These are phyloP conservation scores for Vitis rotundifolia DNA, from an alignment of 164 flowering plant genomes.

Conservation along the genomic window DNA sequence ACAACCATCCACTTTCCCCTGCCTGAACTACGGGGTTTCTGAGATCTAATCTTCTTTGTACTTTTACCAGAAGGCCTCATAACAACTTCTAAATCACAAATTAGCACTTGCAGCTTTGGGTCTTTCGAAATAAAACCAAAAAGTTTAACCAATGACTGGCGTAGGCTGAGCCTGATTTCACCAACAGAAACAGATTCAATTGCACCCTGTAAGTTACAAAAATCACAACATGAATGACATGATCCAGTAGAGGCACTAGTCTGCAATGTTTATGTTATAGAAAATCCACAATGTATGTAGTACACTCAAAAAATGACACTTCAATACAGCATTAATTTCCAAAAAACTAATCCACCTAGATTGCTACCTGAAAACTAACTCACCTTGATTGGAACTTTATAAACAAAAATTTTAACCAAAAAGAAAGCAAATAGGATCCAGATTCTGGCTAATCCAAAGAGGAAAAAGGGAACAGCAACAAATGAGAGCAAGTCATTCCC, in stretches of 20 bases:
- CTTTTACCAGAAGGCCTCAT: constrained; percentile 58
- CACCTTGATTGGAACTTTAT: no score
- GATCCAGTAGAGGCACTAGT: neutral
- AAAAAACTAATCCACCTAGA: no score
- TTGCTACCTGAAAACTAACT: no score
- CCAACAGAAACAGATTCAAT: constrained; percentile 85
- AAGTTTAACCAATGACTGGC: constrained; percentile 89
- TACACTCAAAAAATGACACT: no score
- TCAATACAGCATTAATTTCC: no score
- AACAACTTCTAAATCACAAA: constrained; percentile 86
- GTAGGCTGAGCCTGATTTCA: constrained; percentile 86
- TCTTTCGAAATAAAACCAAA: constrained; percentile 81
- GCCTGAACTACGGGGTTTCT: constrained; percentile 67
- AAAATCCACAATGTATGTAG: no score
- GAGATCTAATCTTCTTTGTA: constrained; percentile 41
- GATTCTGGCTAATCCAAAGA: no score
- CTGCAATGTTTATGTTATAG: neutral
- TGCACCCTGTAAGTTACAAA: constrained; percentile 57
- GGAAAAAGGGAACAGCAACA: no score
- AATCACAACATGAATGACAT: constrained; percentile 5
- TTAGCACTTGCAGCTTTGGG: constrained; percentile 81
- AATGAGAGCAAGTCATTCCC: no score
- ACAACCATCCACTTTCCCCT: constrained; percentile 94
- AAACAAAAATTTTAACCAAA: no score
- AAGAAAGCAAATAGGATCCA: no score